A percentile compares a stretch with the other conserved stretches of the same genome.
phyloP scores from a whole-genome alignment of 75 land plant species.

The Sequoiadendron giganteum region DNA sequence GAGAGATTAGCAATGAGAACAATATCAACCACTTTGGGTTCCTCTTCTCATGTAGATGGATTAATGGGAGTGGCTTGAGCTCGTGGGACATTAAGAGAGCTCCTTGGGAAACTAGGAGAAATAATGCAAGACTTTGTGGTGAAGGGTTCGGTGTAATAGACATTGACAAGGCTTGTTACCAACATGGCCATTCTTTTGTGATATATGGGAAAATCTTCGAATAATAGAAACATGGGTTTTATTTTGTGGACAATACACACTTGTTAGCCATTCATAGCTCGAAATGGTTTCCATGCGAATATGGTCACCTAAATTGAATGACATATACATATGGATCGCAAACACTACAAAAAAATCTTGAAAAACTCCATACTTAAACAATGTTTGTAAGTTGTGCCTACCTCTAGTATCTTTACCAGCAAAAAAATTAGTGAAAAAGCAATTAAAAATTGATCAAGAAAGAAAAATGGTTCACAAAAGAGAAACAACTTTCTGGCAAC shows the following conservation, averaged over 20 bases:
- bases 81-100: neutral
- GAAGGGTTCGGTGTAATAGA: neutral
- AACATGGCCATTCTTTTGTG: neutral
- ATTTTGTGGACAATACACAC: neutral
- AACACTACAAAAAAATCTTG: too few species aligned
- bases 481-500: too few species aligned
- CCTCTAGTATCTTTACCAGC: too few species aligned
- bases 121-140: neutral
- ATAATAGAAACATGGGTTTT: neutral
- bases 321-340: too few species aligned
- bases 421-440: too few species aligned
- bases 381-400: too few species aligned
- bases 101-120: neutral
- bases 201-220: neutral
- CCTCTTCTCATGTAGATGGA: conserved; percentile 67
- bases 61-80: conserved; percentile 35
- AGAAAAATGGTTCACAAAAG: too few species aligned
- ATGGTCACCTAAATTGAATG: too few species aligned
- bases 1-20: conserved; percentile 68
- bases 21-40: conserved; percentile 82
- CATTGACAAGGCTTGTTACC: neutral
- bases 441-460: too few species aligned
- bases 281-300: neutral
- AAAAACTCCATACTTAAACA: too few species aligned
- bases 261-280: neutral